These are phyloP conservation scores for Boletus hoseneyae DNA, from an alignment of 1,284 basidiomycete genomes.

Conservation along the genomic window DNA sequence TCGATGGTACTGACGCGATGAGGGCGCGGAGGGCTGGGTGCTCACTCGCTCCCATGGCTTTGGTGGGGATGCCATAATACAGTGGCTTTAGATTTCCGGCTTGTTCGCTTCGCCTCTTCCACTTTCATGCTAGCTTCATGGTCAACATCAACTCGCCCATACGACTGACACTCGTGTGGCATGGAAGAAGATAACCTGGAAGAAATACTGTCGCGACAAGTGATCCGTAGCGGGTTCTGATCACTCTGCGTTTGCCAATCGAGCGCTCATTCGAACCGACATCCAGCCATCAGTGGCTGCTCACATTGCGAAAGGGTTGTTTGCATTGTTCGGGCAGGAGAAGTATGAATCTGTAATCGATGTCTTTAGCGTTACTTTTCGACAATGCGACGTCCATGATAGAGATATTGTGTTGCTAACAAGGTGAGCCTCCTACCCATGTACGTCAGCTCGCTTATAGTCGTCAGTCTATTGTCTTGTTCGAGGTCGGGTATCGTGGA, in stretches of 20 bases:
- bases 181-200: slow-evolving; percentile 12
- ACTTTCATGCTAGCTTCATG: not conserved
- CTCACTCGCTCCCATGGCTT: slow-evolving; percentile 80
- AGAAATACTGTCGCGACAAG: slow-evolving; percentile 10
- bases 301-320: slow-evolving; percentile 8
- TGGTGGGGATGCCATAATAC: slow-evolving; percentile 65
- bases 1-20: slow-evolving; percentile 23
- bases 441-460: not conserved
- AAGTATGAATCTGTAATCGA: slow-evolving; percentile 5
- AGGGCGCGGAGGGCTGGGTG: slow-evolving; percentile 32
- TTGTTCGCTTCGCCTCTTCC: too few species aligned
- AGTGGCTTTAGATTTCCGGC: too few species aligned
- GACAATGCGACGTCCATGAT: slow-evolving; percentile 8
- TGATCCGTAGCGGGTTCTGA: slow-evolving; percentile 3
- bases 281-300: slow-evolving; percentile 10
- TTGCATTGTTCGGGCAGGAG: slow-evolving; percentile 10
- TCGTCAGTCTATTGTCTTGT: slow-evolving; percentile 8
- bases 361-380: slow-evolving; percentile 9
- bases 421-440: not conserved
- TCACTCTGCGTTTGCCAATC: slow-evolving; percentile 3
- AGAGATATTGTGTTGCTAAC: slow-evolving; percentile 9
- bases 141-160: slow-evolving; percentile 7
- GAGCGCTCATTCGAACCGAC: slow-evolving; percentile 13
- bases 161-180: slow-evolving; percentile 2
- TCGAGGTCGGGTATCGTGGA: slow-evolving; percentile 5